Evolutionary conservation across 2,329 filamentous ascomycete species (phyloP), one percentile per base, ranked within the genome.

Genomic region (Scopulariopsis brevicaulis): DNA sequence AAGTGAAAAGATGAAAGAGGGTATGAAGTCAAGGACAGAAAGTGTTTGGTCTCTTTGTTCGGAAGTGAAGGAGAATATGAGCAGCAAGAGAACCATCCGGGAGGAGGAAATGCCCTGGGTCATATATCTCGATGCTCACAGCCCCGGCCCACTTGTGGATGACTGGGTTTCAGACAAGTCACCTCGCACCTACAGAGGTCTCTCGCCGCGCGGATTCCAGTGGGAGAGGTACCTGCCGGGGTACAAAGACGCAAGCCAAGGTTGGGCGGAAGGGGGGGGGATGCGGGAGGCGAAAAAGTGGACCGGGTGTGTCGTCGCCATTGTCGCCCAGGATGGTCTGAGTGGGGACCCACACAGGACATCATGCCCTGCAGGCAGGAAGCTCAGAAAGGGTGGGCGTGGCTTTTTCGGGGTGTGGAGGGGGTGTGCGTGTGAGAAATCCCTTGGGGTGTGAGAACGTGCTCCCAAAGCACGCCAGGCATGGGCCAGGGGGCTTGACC

Each of bases 41-140:
- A 40, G 12, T 14, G 20, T 24, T 50, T 22, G 46, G 46, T 24
- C 4, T 24, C 12, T n/a, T 50, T 7, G 4, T 20, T 32, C 10
- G 28, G 15, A 10, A 11, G 51, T 53, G 51, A 54, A 54, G 25
- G 32, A 54, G 53, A 40, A 32, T n/a, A 54, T 37, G 51, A 24
- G 51, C 12, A 32, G 51, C 10, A 40, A 22, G 32, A 40, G 32
- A 50, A 22, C 11, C n/a, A 11, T 54, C 40, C n/a, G 11, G 24
- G 32, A 57, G 35, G 54, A 22, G 54, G 54, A 48, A 55, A 43
- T 25, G 32, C 11, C 12, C 48, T 40, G 55, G 53, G 55, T 57
- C 55, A 52, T 57, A 57, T 57, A 52, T 55, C 48, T 57, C 55
- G 48, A 57, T 53, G 46, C 55, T 52, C 55, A 43, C 48, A 52